A percentile compares a stretch with the other conserved stretches of the same genome.
phyloP scores from a whole-genome alignment of 768 basidiomycete species.

The Pleurotus citrinopileatus region DNA sequence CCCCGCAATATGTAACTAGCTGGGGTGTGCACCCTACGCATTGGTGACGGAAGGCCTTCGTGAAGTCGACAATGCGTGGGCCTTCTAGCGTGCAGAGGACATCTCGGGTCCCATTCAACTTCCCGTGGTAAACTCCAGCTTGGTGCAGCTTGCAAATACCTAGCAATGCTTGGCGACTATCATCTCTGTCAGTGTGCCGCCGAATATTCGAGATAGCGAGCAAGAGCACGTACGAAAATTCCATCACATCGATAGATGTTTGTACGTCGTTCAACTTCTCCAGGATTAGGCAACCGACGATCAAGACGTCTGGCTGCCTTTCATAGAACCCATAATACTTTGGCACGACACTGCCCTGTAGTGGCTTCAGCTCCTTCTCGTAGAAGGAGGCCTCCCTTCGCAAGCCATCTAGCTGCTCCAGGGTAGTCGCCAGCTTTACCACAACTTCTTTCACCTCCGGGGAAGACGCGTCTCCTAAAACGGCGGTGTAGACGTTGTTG shows the following conservation, averaged over 20 bases:
- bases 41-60: slow-evolving; percentile 5
- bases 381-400: neutral
- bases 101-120: slow-evolving; percentile 1
- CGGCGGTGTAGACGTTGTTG: neutral
- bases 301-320: neutral
- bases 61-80: slow-evolving; percentile 6
- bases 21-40: slow-evolving; percentile 4
- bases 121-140: neutral
- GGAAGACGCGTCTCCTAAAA: neutral
- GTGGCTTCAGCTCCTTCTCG: neutral
- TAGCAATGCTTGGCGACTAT: neutral
- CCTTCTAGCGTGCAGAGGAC: slow-evolving; percentile 1
- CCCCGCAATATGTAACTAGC: neutral
- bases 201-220: neutral
- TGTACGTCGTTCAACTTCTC: neutral
- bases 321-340: slow-evolving; percentile 3
- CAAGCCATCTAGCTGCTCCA: neutral
- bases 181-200: neutral
- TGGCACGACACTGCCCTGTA: slow-evolving; percentile 1
- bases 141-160: slow-evolving; percentile 5
- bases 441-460: neutral
- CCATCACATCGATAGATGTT: neutral
- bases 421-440: neutral
- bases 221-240: neutral
- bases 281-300: neutral